Evolutionary conservation across 345 rosid species (phyloP).

Genomic region (Hibiscus tridactylites): DNA sequence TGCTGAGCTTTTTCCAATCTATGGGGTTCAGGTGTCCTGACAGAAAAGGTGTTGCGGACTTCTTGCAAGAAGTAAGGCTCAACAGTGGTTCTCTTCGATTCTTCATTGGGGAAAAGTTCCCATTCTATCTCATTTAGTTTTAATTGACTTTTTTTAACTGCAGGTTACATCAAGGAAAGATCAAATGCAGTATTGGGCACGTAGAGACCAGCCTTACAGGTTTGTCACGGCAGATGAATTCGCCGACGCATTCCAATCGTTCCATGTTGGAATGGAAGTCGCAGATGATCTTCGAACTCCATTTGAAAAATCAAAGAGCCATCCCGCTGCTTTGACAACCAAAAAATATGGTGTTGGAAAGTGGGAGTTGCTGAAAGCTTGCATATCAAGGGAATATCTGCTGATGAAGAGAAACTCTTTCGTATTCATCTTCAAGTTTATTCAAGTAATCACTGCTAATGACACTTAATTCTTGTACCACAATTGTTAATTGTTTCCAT

Average conservation of each 20-base stretch:
- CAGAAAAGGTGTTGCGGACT: slow-evolving; percentile 79
- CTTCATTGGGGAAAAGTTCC: neutral
- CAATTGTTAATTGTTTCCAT: neutral
- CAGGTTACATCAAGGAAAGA: slow-evolving; percentile 86
- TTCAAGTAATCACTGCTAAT: slow-evolving; percentile 34
- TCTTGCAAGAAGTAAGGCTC: slow-evolving; percentile 64
- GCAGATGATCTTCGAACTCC: slow-evolving; percentile 45
- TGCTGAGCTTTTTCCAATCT: slow-evolving; percentile 53
- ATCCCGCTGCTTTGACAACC: slow-evolving; percentile 67
- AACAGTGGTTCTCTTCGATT: neutral
- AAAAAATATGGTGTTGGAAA: slow-evolving; percentile 44
- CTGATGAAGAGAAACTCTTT: slow-evolving; percentile 76
- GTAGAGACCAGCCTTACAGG: slow-evolving; percentile 46
- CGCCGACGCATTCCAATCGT: slow-evolving; percentile 57
- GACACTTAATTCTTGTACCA: too few relatives aligned
- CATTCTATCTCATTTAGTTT: neutral
- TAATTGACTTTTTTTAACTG: neutral
- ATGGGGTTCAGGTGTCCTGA: slow-evolving; percentile 70
- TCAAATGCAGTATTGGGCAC: slow-evolving; percentile 69
- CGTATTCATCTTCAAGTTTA: slow-evolving; percentile 56
- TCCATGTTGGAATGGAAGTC: slow-evolving; percentile 43
- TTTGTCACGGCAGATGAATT: slow-evolving; percentile 55
- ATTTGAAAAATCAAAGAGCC: slow-evolving; percentile 49
- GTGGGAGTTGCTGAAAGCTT: slow-evolving; percentile 54
- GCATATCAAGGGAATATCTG: slow-evolving; percentile 51